phyloP scores from a whole-genome alignment of 2,329 filamentous ascomycete species.

The Chrysoporthe austroafricana region DNA sequence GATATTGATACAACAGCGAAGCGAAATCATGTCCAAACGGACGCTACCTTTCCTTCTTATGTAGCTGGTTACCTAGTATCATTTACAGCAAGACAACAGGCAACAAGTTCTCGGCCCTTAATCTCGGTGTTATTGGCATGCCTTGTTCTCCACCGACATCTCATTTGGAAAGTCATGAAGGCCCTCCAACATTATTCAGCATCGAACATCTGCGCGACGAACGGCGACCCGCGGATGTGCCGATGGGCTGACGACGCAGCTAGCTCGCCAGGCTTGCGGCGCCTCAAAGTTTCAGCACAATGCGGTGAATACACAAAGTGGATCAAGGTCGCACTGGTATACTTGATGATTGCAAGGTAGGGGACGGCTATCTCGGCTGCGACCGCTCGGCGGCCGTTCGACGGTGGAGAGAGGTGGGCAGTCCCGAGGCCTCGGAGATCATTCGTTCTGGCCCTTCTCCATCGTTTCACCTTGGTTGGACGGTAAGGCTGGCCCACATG shows the following conservation, averaged over 20 bases:
- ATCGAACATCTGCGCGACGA: neutral
- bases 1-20: neutral
- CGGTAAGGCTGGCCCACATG: neutral
- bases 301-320: slow-evolving; percentile 3
- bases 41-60: neutral
- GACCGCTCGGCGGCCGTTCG: slow-evolving; percentile 1
- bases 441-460: neutral
- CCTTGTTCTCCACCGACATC: neutral
- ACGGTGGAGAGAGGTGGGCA: neutral
- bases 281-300: neutral
- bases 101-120: neutral
- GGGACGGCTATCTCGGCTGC: neutral
- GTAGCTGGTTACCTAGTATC: neutral
- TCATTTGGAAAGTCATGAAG: neutral
- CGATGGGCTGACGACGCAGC: slow-evolving; percentile 2
- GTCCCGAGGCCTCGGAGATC: neutral
- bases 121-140: neutral
- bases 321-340: neutral
- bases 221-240: neutral
- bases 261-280: neutral
- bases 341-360: neutral
- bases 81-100: neutral
- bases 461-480: neutral
- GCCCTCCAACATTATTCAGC: neutral
- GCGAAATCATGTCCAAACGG: neutral